These are phyloP conservation scores for Saccharomyces hybrid DNA, from an alignment of 1,139 yeast species.

Conservation along the genomic window DNA sequence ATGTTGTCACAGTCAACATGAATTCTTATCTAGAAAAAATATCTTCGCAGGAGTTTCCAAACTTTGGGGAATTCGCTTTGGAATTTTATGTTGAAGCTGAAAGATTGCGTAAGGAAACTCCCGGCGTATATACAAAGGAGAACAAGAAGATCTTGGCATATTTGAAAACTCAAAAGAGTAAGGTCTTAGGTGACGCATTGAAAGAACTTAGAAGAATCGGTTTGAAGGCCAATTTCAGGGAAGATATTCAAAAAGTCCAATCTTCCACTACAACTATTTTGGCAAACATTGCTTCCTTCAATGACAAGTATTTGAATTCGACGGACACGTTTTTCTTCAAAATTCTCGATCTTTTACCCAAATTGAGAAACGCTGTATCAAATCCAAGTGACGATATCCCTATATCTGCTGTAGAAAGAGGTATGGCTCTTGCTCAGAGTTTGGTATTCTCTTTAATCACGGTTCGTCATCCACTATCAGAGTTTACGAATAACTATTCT, in stretches of 20 bases:
- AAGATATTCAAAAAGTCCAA: conserved; percentile 35
- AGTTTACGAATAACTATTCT: conserved; percentile 27
- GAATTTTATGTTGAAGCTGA: conserved; percentile 53
- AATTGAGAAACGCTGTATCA: conserved; percentile 59
- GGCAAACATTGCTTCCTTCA: conserved; percentile 46
- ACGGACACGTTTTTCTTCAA: conserved; percentile 59
- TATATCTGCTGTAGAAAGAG: conserved; percentile 63
- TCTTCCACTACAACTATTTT: conserved; percentile 56
- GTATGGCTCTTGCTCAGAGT: conserved; percentile 74
- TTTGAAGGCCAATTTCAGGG: conserved; percentile 54
- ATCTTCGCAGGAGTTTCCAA: conserved; percentile 31
- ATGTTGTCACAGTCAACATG: conserved; percentile 49
- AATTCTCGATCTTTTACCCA: conserved; percentile 70
- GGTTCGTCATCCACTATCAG: conserved; percentile 41
- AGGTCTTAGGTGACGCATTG: conserved; percentile 66
- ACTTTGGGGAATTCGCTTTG: conserved; percentile 44
- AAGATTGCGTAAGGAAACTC: conserved; percentile 67
- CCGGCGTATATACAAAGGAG: conserved; percentile 59
- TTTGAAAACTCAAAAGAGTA: conserved; percentile 71
- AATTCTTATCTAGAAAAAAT: conserved; percentile 39
- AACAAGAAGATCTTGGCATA: conserved; percentile 67
- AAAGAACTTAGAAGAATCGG: conserved; percentile 73
- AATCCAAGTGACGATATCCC: conserved; percentile 70
- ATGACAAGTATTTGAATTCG: conserved; percentile 36
- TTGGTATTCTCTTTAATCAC: conserved; percentile 48